A percentile compares a stretch with the other conserved stretches of the same genome.
These are phyloP conservation scores for Celoporthe dispersa DNA, from an alignment of 2,329 filamentous ascomycete species.

Conservation along the genomic window DNA sequence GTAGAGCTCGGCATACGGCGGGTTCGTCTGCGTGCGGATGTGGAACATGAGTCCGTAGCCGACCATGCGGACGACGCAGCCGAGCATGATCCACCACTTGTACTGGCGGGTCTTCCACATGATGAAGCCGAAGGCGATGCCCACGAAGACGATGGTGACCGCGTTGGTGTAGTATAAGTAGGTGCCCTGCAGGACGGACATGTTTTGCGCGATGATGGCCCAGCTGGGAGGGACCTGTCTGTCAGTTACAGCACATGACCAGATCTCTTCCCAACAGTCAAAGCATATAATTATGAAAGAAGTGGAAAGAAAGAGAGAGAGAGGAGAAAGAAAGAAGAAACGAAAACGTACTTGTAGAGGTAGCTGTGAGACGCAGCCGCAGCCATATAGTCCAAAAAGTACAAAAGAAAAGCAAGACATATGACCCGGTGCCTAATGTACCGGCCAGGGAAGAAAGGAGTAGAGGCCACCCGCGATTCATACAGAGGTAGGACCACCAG, in stretches of 20 bases:
- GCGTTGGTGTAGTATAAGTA: slow-evolving; percentile 45
- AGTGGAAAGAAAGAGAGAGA: no score
- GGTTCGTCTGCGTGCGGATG: slow-evolving; percentile 48
- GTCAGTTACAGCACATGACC: no score
- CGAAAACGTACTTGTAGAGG: slow-evolving; percentile 45
- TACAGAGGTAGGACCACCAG: slow-evolving; percentile 52
- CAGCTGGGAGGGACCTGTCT: slow-evolving; percentile 44
- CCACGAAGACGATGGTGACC: slow-evolving; percentile 47
- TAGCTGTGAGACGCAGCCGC: slow-evolving; percentile 49
- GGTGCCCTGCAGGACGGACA: slow-evolving; percentile 45
- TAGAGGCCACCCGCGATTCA: slow-evolving; percentile 47
- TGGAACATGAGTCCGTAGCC: slow-evolving; percentile 57
- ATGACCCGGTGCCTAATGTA: slow-evolving; percentile 52
- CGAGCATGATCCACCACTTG: slow-evolving; percentile 51
- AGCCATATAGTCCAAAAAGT: slow-evolving; percentile 46
- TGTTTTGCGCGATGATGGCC: slow-evolving; percentile 44
- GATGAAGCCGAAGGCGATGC: slow-evolving; percentile 44
- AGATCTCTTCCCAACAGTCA: no score
- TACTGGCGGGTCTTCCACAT: slow-evolving; percentile 49
- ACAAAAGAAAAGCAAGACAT: slow-evolving; percentile 44
- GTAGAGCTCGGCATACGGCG: slow-evolving; percentile 48
- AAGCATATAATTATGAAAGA: no score
- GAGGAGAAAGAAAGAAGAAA: no score
- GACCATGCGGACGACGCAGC: slow-evolving; percentile 45
- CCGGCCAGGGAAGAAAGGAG: slow-evolving; percentile 50